Evolutionary conservation across 768 basidiomycete species (phyloP).

Genomic region (Leccinum imitatum): DNA sequence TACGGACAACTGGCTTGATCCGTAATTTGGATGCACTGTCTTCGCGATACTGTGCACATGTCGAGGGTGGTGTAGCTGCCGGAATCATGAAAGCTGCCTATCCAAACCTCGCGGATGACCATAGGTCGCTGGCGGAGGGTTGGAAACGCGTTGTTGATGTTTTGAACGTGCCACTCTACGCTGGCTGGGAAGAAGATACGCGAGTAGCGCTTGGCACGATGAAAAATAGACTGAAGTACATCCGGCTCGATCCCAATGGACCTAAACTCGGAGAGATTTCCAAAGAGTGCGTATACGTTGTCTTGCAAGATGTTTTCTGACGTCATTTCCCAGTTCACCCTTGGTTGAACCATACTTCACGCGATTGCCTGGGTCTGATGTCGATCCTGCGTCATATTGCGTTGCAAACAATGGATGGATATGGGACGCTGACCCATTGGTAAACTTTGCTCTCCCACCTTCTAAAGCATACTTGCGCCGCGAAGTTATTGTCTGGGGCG

Average conservation of each 20-base stretch:
- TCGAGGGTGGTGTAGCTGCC: slow-evolving; percentile 66
- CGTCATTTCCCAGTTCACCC: slow-evolving; percentile 55
- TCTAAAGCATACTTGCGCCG: slow-evolving; percentile 95
- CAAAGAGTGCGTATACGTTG: slow-evolving; percentile 51
- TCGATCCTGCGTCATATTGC: slow-evolving; percentile 58
- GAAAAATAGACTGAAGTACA: slow-evolving; percentile 74
- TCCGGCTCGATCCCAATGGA: slow-evolving; percentile 77
- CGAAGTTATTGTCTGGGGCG: slow-evolving; percentile 96
- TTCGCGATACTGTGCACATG: slow-evolving; percentile 64
- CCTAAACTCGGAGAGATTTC: slow-evolving; percentile 83
- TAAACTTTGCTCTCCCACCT: slow-evolving; percentile 88
- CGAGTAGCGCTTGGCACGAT: slow-evolving; percentile 71
- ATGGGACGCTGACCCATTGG: slow-evolving; percentile 92
- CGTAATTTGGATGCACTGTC: slow-evolving; percentile 58
- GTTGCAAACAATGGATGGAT: slow-evolving; percentile 99
- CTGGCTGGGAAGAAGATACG: slow-evolving; percentile 84
- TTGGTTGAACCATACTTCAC: slow-evolving; percentile 94
- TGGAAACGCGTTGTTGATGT: slow-evolving; percentile 84
- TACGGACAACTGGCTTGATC: slow-evolving; percentile 55
- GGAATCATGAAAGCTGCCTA: slow-evolving; percentile 74
- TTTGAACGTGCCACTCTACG: slow-evolving; percentile 85
- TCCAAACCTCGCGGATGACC: slow-evolving; percentile 42
- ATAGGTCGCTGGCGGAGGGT: slow-evolving; percentile 57
- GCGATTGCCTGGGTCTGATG: slow-evolving; percentile 61
- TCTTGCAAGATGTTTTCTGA: slow-evolving; percentile 10